Evolutionary conservation across 306 rosid species (phyloP), one percentile per base, ranked within the genome.

Genomic region (Pueraria montana): DNA sequence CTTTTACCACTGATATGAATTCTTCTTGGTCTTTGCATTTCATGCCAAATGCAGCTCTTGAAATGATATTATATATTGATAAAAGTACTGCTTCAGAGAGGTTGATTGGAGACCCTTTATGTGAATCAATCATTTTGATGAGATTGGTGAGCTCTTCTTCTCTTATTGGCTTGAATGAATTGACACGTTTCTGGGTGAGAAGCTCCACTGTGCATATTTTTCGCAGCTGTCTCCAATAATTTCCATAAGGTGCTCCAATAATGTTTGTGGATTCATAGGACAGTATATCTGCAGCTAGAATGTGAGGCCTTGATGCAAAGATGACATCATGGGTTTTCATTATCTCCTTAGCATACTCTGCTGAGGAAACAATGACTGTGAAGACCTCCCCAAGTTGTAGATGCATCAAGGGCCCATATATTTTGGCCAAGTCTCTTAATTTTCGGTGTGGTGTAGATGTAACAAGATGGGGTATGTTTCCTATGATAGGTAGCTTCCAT

Each of bases 371-470:
- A 10, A 84, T 65, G 1, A 81, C 1, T 36, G 45, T 2, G 5
- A 69, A 70, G 8, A 82, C 52, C 63, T 87, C 86, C 6, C 86
- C 90, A 1, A 87, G 86, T 67, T 34, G 69, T 3, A 84, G 48
- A 46, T 87, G 65, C 79, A 81, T 76, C 80, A 40, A 40, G 45
- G 45, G 45, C 7, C 45, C 45, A 40, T 40, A 40, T 40, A 40
- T 40, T 40, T 40, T 40, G 45, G 45, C 11, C 45, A 40, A 40
- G 45, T 40, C 45, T 62, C 85, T 52, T 14, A 83, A 50, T 16
- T 62, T 17, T 11, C 45, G 46, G 56, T 82, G 69, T 34, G 45
- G 45, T 40, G 45, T 43, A 0, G 13, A 43, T 1, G 13, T 43
- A 43, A 43, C 11, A 43, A 43, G 13, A 43, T 43, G 12, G 48